Conservation (phyloP, 768 basidiomycete species). For the Dioszegia aurantiaca region DNA sequence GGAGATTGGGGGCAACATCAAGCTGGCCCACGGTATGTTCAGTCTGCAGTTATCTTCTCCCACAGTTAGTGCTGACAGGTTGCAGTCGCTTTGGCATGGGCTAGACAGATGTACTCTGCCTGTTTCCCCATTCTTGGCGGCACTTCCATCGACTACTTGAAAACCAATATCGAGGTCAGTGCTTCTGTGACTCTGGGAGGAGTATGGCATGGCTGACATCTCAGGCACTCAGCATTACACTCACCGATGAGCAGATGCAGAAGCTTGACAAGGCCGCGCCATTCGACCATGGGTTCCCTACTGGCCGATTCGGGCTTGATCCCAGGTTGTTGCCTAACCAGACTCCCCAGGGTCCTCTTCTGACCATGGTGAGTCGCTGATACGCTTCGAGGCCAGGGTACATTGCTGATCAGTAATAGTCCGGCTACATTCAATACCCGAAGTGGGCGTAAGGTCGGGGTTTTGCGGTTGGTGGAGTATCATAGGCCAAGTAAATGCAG, state of each 20-base stretch:
- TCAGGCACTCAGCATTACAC: slow-evolving; percentile 28
- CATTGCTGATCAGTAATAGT: slow-evolving; percentile 2
- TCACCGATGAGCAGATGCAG: slow-evolving; percentile 37
- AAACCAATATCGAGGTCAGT: slow-evolving; percentile 23
- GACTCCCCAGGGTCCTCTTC: slow-evolving; percentile 10
- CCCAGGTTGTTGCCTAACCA: slow-evolving; percentile 18
- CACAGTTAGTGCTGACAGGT: not conserved
- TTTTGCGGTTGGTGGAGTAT: too few relatives aligned
- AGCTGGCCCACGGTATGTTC: slow-evolving; percentile 22
- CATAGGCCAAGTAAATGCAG: too few relatives aligned
- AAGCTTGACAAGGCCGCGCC: slow-evolving; percentile 35
- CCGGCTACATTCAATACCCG: slow-evolving; percentile 1
- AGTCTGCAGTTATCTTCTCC: too few relatives aligned
- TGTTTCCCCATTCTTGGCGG: slow-evolving; percentile 47
- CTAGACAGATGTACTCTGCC: slow-evolving; percentile 34
- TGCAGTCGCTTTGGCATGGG: slow-evolving; percentile 42
- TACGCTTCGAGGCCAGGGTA: not conserved
- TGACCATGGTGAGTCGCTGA: slow-evolving; percentile 11
- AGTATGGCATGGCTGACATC: not conserved
- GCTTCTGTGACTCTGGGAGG: too few relatives aligned
- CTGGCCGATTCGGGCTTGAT: slow-evolving; percentile 20
- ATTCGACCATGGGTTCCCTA: slow-evolving; percentile 35
- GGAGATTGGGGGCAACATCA: slow-evolving; percentile 35
- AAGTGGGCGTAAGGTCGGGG: slow-evolving; percentile 2
- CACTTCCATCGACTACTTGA: slow-evolving; percentile 36